Conservation (phyloP, 805 yeast genomes). For the Zygoascus biomembranicola region DNA sequence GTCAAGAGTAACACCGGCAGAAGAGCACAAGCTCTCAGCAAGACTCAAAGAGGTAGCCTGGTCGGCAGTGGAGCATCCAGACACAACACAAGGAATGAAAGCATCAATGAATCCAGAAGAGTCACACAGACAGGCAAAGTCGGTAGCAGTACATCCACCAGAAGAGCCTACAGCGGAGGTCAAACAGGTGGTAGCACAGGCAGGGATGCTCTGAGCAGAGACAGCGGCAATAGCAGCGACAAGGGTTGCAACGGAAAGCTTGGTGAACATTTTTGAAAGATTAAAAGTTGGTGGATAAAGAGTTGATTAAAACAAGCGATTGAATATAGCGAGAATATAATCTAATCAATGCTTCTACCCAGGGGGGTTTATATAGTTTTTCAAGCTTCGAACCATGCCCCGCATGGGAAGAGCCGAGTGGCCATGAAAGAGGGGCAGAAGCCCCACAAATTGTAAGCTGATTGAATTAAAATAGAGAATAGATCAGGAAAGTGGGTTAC, state of each 20-base stretch:
- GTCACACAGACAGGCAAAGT: constrained; percentile 5
- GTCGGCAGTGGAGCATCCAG: neutral
- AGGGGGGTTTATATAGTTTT: neutral
- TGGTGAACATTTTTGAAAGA: neutral
- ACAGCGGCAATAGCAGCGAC: constrained; percentile 15
- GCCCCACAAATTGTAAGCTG: neutral
- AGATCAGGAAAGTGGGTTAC: neutral
- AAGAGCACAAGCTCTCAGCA: neutral
- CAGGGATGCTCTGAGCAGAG: constrained; percentile 22
- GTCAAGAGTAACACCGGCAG: constrained; percentile 1
- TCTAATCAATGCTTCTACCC: neutral
- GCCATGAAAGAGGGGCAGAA: neutral
- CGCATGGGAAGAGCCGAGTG: neutral
- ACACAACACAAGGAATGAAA: constrained; percentile 3
- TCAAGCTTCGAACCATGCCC: neutral
- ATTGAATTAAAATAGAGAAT: neutral
- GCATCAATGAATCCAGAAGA: neutral
- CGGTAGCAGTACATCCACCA: constrained; percentile 19
- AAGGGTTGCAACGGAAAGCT: neutral
- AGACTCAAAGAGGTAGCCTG: neutral
- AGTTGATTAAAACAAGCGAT: neutral
- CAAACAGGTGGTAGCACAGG: constrained; percentile 35
- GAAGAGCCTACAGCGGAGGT: constrained; percentile 24
- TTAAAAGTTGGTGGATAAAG: neutral
- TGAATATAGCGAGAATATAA: neutral